Evolutionary conservation across 2,329 filamentous ascomycete species (phyloP), one percentile per base, ranked within the genome.

Genomic region (Ophiostoma novo-ulmi): DNA sequence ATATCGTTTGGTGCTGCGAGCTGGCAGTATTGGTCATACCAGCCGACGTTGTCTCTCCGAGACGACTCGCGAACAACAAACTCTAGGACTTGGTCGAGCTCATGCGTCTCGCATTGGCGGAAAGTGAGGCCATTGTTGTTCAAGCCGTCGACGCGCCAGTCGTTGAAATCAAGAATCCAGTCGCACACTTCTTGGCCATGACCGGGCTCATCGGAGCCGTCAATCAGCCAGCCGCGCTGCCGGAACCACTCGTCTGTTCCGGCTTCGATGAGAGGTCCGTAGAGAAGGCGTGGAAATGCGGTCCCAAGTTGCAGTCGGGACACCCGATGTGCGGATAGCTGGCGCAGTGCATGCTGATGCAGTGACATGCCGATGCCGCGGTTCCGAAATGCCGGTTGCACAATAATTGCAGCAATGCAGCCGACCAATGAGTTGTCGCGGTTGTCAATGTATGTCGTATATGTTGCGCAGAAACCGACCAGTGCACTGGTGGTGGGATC

Each of bases 381-480:
- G 69, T 80, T 77, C 36, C 82, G 81, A 75, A 82, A 82, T 0
- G 80, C 78, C 44, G 82, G 79, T 41, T 81, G 82, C 26, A 88
- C 86, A 44, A 88, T 76, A 38, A 89, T 77, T 13, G 82, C 77
- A 13, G 85, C 85, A 41, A 89, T 76, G 3, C 85, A 88, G 10
- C 85, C 87, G 66, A 88, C 80, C 58, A 87, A 78, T 44, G 81
- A 81, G 73, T 86, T 83, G 26, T 81, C 82, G 55, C 80, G 82
- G 73, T 82, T 82, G 73, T 87, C 84, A 65, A 83, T 81, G 76
- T 85, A 88, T 4, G 84, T 86, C 39, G 85, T 84, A 75, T 85
- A 88, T 10, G 86, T 88, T 11, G 86, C 85, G 75, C 86, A 88
- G 73, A 88, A 88, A 0, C 86, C 87, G 52, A 88, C 75, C 35